Base-by-base conservation (phyloP, 2,329 filamentous ascomycete genomes). In the Talaromyces verruculosus region DNA sequence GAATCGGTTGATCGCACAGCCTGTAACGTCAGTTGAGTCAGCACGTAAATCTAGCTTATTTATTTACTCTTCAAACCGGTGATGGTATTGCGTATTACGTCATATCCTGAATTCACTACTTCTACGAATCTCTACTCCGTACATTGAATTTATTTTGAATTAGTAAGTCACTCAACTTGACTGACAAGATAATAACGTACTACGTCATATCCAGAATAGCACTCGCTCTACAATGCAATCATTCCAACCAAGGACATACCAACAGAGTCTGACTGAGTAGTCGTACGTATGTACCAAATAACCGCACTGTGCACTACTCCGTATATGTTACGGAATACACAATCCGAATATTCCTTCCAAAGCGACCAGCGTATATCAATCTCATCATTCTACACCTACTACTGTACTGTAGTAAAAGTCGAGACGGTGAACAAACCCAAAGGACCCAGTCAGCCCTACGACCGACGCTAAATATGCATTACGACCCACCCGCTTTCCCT, bases 381-480 rank as follows among this genome's bases (percentile, higher is more conserved):
- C 35, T 15, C 35, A 37, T 37, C 11, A 37, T 37, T 37, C 35
- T 37, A 37, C 3, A 37, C 35, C 11, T 37, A 37, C 2, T 13
- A 22, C 2, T 3, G 11, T 35, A 11, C 33, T 35, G 4, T 37
- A 37, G 8, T 8, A 45, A 11, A 10, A 47, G 43, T 47, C 13
- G 49, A 63, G 61, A 63, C 64, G 64, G 64, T 66, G 64, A 66
- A 35, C 37, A 62, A 51, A 51, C 57, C 25, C 45, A n/a, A 43
- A 35, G 25, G n/a, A 35, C 51, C 22, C 51, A 28, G 47, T 66
- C 64, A 66, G 64, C 65, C 65, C 65, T 66, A 66, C 41, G 65
- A 60, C 57, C 15, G 35, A 37, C 61, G 39, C 55, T 62, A 61
- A 49, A 25, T 22, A 37, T 61, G 57, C 22, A 8, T 8, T 1